Evolutionary conservation across 768 basidiomycete genomes (phyloP).

Genomic region (Tephrocybe sp.): DNA sequence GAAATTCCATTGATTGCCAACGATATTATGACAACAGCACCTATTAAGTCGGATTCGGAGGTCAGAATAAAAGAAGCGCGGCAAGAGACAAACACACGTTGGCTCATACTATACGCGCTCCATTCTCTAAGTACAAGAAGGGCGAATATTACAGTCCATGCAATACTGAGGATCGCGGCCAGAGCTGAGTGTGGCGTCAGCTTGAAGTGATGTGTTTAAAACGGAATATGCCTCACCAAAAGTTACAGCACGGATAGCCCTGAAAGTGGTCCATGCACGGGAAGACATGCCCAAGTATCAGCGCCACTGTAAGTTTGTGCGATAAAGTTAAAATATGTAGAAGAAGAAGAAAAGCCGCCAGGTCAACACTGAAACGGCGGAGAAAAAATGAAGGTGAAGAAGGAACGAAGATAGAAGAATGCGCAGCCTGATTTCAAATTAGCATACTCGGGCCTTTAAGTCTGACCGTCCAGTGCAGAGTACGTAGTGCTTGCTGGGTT

Average conservation of each 20-base stretch:
- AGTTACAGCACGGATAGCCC: constrained; percentile 28
- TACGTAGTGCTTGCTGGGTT: neutral
- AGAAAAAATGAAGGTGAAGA: constrained; percentile 17
- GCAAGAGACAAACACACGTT: constrained; percentile 25
- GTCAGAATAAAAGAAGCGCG: neutral
- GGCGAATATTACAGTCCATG: constrained; percentile 31
- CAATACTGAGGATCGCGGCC: constrained; percentile 30
- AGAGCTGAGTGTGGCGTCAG: constrained; percentile 23
- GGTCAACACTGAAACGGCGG: constrained; percentile 28
- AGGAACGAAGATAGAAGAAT: constrained; percentile 19
- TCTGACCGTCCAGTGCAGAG: neutral
- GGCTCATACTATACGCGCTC: constrained; percentile 27
- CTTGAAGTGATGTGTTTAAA: neutral
- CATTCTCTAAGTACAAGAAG: constrained; percentile 36
- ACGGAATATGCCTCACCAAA: constrained; percentile 29
- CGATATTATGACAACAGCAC: constrained; percentile 31
- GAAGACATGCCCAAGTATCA: constrained; percentile 19
- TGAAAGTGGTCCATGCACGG: constrained; percentile 32
- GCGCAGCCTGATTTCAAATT: constrained; percentile 3
- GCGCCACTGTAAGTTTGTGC: constrained; percentile 13
- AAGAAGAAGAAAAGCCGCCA: constrained; percentile 25
- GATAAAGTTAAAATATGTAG: constrained; percentile 10
- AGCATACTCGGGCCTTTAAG: constrained; percentile 4
- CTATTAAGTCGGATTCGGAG: too few species aligned
- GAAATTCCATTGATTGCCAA: constrained; percentile 31